Evolutionary conservation across 805 yeast species (phyloP).

Genomic region (Candida chilensis): DNA sequence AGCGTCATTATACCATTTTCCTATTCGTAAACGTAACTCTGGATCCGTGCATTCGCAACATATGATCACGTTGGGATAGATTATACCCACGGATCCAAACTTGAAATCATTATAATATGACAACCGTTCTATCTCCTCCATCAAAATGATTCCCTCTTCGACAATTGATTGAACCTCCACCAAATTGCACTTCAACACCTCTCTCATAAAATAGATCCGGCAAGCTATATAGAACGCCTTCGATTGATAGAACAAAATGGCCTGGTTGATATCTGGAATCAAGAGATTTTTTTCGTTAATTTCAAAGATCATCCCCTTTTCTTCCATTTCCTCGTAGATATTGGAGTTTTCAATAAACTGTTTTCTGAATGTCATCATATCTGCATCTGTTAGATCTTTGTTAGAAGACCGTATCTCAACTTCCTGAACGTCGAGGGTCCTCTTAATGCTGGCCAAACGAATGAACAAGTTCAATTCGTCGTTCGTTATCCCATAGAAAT

Average conservation of each 20-base stretch:
- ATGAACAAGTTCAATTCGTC: not conserved
- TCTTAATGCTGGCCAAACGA: not conserved
- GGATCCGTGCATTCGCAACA: not conserved
- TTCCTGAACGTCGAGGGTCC: not conserved
- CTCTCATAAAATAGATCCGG: not conserved
- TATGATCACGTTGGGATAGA: not conserved
- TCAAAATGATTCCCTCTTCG: not conserved
- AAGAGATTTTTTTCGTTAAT: too few relatives aligned
- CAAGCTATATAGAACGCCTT: not conserved
- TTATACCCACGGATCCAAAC: conserved; percentile 1
- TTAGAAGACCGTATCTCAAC: too few relatives aligned
- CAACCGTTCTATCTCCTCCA: not conserved
- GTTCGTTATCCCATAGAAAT: conserved; percentile 1
- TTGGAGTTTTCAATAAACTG: too few relatives aligned
- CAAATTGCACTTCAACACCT: not conserved
- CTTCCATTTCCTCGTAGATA: too few relatives aligned
- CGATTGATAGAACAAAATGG: not conserved
- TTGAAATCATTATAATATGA: conserved; percentile 1
- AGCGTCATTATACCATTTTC: not conserved
- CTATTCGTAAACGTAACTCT: not conserved
- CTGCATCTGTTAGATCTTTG: too few relatives aligned
- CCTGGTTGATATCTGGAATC: not conserved
- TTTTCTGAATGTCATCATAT: too few relatives aligned
- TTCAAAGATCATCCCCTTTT: too few relatives aligned
- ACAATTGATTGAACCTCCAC: not conserved